phyloP scores from a whole-genome alignment of 441 rosid species.

The Bruguiera hainesii region DNA sequence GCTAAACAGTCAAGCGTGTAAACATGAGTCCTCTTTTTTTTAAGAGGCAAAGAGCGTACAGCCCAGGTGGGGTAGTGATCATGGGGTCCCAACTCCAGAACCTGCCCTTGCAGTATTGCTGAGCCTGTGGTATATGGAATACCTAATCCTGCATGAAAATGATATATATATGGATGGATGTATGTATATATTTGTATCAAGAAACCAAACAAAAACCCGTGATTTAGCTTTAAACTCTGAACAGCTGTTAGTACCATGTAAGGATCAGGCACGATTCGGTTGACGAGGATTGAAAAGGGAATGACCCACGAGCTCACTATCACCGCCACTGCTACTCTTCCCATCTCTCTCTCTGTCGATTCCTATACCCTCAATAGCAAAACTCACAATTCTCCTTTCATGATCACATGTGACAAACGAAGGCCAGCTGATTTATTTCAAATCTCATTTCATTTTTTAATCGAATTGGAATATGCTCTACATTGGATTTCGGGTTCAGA shows the following conservation, averaged over 20 bases:
- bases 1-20: not conserved
- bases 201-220: not conserved
- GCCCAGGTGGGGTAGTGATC: slow-evolving; percentile 98
- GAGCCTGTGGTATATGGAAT: slow-evolving; percentile 90
- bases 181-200: not conserved
- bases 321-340: slow-evolving; percentile 55
- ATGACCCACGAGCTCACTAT: slow-evolving; percentile 70
- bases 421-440: no score
- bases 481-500: no score
- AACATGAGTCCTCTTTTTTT: not conserved
- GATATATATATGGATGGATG: no score
- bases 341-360: slow-evolving; percentile 36
- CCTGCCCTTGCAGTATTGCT: slow-evolving; percentile 71
- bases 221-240: not conserved
- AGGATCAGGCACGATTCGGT: slow-evolving; percentile 67
- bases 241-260: slow-evolving; percentile 55
- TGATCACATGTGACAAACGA: no score
- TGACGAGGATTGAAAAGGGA: slow-evolving; percentile 63
- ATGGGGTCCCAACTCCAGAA: slow-evolving; percentile 94
- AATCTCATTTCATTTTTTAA: no score
- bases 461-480: no score
- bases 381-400: no score
- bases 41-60: slow-evolving; percentile 37
- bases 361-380: no score
- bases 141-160: slow-evolving; percentile 71